These are phyloP conservation scores for Stereum hirsutum DNA, from an alignment of 1,284 basidiomycete genomes.

Conservation along the genomic window DNA sequence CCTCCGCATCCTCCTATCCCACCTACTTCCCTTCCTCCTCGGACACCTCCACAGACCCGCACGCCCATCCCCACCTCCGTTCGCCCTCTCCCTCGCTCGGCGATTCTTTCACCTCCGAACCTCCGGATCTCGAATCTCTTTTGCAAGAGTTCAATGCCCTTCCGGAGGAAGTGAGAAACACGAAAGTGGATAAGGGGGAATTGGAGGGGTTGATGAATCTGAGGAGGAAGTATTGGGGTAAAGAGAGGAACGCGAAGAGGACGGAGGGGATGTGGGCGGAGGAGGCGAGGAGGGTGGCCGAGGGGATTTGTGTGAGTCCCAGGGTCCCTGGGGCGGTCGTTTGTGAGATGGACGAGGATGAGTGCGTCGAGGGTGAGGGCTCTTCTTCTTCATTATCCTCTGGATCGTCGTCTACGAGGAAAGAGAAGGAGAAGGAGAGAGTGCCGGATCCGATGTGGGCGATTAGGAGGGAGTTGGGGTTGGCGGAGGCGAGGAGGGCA, in stretches of 20 bases:
- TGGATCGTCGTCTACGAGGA: too few species aligned
- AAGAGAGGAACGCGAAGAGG: slow-evolving; percentile 14
- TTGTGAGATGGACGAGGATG: too few species aligned
- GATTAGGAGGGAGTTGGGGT: slow-evolving; percentile 21
- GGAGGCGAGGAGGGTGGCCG: slow-evolving; percentile 10
- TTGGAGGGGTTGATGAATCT: slow-evolving; percentile 9
- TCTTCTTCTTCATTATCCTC: too few species aligned
- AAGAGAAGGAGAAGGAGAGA: slow-evolving; percentile 3
- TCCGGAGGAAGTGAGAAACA: too few species aligned
- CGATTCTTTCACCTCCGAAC: slow-evolving; percentile 3
- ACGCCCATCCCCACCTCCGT: neutral
- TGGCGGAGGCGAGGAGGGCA: slow-evolving; percentile 30
- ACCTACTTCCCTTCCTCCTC: too few species aligned
- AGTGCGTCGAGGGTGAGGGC: too few species aligned
- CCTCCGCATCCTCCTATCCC: too few species aligned
- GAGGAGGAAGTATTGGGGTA: slow-evolving; percentile 11
- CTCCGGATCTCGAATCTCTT: slow-evolving; percentile 11
- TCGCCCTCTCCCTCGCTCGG: neutral
- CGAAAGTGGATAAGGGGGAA: slow-evolving; percentile 7
- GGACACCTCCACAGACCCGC: too few species aligned
- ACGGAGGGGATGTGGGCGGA: slow-evolving; percentile 10
- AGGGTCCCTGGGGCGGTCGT: slow-evolving; percentile 12
- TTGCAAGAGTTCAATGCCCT: too few species aligned
- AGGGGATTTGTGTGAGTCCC: slow-evolving; percentile 9
- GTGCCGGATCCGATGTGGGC: slow-evolving; percentile 3